Conservation (phyloP, 1,139 yeast genomes). For the Suhomyces choctaworum region DNA sequence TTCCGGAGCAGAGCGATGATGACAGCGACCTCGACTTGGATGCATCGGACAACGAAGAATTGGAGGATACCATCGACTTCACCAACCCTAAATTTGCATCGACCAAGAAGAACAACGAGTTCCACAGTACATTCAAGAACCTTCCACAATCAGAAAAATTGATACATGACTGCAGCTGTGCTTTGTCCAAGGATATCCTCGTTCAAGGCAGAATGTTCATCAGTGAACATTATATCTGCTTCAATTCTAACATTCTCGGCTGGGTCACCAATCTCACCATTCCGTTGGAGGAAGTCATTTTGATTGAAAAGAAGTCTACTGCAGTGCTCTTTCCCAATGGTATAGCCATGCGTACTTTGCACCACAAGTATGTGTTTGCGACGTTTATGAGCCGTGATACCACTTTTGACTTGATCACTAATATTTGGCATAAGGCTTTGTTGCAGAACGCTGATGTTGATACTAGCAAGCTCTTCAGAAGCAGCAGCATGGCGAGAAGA, state of each 20-base stretch:
- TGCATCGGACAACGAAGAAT: constrained; percentile 14
- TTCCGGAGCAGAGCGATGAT: constrained; percentile 10
- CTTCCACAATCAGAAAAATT: constrained; percentile 54
- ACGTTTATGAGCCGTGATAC: constrained; percentile 69
- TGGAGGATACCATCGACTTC: constrained; percentile 21
- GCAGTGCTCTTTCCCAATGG: constrained; percentile 78
- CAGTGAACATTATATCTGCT: constrained; percentile 59
- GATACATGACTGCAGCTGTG: constrained; percentile 70
- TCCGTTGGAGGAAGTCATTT: constrained; percentile 68
- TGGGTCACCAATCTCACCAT: constrained; percentile 69
- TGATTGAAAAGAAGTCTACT: constrained; percentile 69
- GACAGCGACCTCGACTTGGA: constrained; percentile 18
- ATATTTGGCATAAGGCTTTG: constrained; percentile 57
- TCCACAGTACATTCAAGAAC: constrained; percentile 61
- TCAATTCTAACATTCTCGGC: constrained; percentile 73
- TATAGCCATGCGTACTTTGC: constrained; percentile 66
- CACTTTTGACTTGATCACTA: constrained; percentile 59
- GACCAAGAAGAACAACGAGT: constrained; percentile 57
- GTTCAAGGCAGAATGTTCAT: constrained; percentile 72
- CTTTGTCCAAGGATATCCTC: constrained; percentile 66
- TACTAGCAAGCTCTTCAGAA: constrained; percentile 6
- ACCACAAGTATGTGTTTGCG: constrained; percentile 71
- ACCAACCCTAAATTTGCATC: constrained; percentile 32
- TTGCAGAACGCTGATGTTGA: constrained; percentile 25
- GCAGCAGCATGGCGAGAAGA: constrained; percentile 4